Percentiles rank a stretch among this genome's conserved stretches.
Evolutionary conservation across 345 rosid genomes (phyloP).

Genomic region (Brassica nigra): DNA sequence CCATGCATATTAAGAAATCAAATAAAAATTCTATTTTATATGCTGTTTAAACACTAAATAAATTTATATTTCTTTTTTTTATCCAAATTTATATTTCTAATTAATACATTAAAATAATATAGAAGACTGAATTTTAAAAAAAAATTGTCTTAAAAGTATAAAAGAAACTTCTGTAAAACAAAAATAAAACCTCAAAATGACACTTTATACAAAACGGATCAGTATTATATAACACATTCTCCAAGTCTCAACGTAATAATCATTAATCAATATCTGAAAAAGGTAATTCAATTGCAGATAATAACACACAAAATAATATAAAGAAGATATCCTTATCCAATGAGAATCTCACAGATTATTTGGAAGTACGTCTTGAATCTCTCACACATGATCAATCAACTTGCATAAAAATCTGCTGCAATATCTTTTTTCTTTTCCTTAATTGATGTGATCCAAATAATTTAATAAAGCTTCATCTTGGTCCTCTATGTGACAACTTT

Average conservation of each 20-base stretch:
- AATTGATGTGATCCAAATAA: background rate
- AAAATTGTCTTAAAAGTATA: too few species aligned
- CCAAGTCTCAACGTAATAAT: constrained; percentile 8
- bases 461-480: background rate
- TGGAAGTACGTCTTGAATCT: background rate
- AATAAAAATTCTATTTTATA: too few species aligned
- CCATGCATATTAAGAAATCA: too few species aligned
- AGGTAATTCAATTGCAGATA: background rate
- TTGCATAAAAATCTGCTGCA: constrained; percentile 28
- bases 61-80: too few species aligned
- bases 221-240: background rate
- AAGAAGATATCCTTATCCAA: constrained; percentile 24
- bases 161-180: too few species aligned
- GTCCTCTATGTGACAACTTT: background rate
- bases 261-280: constrained; percentile 1
- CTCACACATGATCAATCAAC: constrained; percentile 19
- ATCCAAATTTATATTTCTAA: too few species aligned
- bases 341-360: constrained; percentile 23
- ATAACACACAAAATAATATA: constrained; percentile 1
- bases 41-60: too few species aligned
- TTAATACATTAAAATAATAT: too few species aligned
- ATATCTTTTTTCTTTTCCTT: background rate
- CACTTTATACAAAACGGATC: too few species aligned
- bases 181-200: too few species aligned
- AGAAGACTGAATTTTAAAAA: too few species aligned